These are phyloP conservation scores for Melocanna baccifera DNA, from an alignment of 176 grass and related monocot genomes.

Conservation along the genomic window DNA sequence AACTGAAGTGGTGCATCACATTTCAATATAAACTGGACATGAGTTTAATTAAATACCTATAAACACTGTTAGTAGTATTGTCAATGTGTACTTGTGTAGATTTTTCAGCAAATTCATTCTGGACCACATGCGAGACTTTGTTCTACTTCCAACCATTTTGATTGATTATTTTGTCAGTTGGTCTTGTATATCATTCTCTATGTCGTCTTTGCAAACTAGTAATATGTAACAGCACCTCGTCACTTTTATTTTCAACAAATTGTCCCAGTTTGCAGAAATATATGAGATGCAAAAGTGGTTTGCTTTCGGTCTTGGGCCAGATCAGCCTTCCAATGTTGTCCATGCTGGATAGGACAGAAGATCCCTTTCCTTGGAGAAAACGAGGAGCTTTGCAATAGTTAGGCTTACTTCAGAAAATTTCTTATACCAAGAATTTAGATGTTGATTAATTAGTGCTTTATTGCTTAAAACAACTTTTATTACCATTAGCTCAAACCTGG, in stretches of 20 bases:
- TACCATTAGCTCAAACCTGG: no score
- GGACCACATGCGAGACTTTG: background rate
- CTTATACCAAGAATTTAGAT: no score
- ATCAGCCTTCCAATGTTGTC: slow-evolving; percentile 86
- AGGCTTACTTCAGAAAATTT: no score
- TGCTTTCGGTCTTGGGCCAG: slow-evolving; percentile 83
- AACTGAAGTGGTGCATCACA: background rate
- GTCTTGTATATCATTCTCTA: background rate
- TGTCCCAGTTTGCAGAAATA: slow-evolving; percentile 75
- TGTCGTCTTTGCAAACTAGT: background rate
- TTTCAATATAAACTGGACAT: background rate
- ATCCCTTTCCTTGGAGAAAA: no score
- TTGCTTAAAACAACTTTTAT: no score
- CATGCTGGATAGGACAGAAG: no score
- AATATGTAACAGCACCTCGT: background rate
- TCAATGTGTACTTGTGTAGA: background rate
- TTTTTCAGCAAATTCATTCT: background rate
- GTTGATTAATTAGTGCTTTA: no score
- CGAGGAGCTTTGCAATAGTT: no score
- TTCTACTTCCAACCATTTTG: background rate
- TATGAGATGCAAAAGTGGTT: slow-evolving; percentile 84
- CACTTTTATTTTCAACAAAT: background rate
- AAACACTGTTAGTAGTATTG: background rate
- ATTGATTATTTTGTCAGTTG: slow-evolving; percentile 11
- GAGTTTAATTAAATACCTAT: background rate